These are phyloP conservation scores for Arbutus unedo DNA, from an alignment of 148 eudicot species.

Conservation along the genomic window DNA sequence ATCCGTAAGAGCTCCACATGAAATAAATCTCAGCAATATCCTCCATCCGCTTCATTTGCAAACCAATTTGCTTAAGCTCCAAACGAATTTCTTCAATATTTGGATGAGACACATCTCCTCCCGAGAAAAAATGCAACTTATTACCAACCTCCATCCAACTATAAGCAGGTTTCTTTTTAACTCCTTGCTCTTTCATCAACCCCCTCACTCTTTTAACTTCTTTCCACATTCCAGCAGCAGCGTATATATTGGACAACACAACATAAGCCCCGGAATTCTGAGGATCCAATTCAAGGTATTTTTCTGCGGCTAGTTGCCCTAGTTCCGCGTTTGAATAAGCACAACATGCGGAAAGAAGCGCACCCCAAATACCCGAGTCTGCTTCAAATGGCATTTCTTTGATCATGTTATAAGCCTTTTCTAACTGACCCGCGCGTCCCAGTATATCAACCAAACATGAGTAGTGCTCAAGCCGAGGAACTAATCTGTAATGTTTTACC, in stretches of 20 bases:
- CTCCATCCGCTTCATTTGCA: constrained; percentile 22
- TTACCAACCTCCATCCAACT: constrained; percentile 40
- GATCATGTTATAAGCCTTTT: constrained; percentile 36
- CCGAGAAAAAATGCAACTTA: constrained; percentile 29
- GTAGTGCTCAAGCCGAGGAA: constrained; percentile 38
- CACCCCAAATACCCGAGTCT: constrained; percentile 41
- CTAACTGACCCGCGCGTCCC: constrained; percentile 40
- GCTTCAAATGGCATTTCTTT: constrained; percentile 37
- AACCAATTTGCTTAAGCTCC: constrained; percentile 27
- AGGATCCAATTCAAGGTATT: constrained; percentile 34
- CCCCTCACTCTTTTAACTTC: constrained; percentile 35
- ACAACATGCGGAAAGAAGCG: constrained; percentile 48
- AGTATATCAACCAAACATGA: constrained; percentile 47
- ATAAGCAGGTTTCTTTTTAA: constrained; percentile 33
- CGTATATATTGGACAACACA: constrained; percentile 40
- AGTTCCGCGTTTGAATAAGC: constrained; percentile 32
- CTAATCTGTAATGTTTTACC: constrained; percentile 27
- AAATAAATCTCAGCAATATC: constrained; percentile 12
- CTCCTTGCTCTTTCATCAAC: constrained; percentile 34
- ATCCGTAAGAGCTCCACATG: constrained; percentile 11
- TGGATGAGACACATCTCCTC: constrained; percentile 32
- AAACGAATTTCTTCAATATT: constrained; percentile 27
- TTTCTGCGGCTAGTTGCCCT: constrained; percentile 39
- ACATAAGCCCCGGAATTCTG: constrained; percentile 36
- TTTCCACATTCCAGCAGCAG: constrained; percentile 39